Evolutionary conservation across 2,329 filamentous ascomycete genomes (phyloP), one percentile per base, ranked within the genome.

Genomic region (Fusarium newnesense): DNA sequence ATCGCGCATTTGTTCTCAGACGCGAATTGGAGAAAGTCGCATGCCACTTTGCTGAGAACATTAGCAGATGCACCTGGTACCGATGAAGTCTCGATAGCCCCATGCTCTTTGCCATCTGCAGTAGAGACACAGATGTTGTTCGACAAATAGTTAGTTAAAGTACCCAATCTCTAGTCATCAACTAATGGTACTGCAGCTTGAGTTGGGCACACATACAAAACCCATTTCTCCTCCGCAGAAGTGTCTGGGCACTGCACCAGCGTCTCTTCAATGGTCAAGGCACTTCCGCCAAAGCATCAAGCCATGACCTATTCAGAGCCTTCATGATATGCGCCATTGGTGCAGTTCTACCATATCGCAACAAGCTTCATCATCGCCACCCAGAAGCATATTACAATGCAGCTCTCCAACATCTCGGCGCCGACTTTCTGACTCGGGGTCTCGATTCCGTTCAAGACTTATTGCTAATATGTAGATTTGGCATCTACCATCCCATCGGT

Each of bases 401-500:
- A 7, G 73, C 66, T 2, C 21, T 75, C 7, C 54, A 67, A 1
- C 61, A 66, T 9, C 37, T 75, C 0, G 69, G 53, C 0, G 9
- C 43, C 1, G 50, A 67, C 19, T 54, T 72, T 10, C 6, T 75
- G 0, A 73, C 70, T 0, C 49, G 73, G 28, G 67, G 72, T 0
- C 16, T 76, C 1, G 72, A 76, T 4, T 68, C 74, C 7, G 67
- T 75, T 1, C 72, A 76, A 10, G 69, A 75, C n/a, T 34, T 76
- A 0, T 26, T 76, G 1, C 37, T 76, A 1, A 67, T 76, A 13
- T 67, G 64, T 13, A 64, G 74, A 42, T 72, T 76, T 16, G 75
- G 74, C 6, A 76, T 76, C 28, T 76, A 76, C 15, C 70, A 76
- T 32, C 70, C 72, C 0, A 75, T 76, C 2, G 72, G 74, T 64